These are phyloP conservation scores for Didymella exigua DNA, from an alignment of 2,329 filamentous ascomycete species.

Conservation along the genomic window DNA sequence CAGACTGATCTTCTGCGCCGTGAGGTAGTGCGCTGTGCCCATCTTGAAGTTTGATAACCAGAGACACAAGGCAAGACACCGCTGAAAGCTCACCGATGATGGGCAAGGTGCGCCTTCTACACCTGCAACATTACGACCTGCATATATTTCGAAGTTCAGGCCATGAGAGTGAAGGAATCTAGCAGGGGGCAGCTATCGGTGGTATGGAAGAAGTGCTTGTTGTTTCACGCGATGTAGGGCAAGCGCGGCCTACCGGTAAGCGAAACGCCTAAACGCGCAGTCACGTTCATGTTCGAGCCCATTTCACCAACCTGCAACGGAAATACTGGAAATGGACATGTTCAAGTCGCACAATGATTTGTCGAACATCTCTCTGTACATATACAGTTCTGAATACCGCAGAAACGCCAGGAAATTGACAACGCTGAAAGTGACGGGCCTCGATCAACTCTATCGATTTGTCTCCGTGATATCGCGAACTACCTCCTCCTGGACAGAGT, in stretches of 20 bases:
- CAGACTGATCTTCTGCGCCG: conserved; percentile 85
- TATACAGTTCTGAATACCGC: neutral
- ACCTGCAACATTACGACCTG: neutral
- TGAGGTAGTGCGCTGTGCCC: conserved; percentile 79
- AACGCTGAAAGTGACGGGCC: neutral
- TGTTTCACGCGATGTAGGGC: conserved; percentile 19
- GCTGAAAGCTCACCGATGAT: neutral
- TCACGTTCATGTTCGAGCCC: conserved; percentile 20
- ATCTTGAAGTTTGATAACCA: conserved; percentile 18
- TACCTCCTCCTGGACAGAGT: conserved; percentile 18
- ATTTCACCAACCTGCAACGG: neutral
- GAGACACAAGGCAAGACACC: neutral
- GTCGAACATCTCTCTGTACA: neutral
- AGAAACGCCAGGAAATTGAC: neutral
- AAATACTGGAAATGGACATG: neutral
- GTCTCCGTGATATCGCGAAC: conserved; percentile 17
- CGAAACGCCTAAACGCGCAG: conserved; percentile 25
- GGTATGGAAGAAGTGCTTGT: conserved; percentile 1
- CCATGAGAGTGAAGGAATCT: neutral
- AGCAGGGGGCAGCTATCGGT: neutral
- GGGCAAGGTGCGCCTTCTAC: neutral
- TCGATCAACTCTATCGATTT: conserved; percentile 17
- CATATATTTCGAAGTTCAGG: neutral
- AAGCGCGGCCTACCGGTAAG: conserved; percentile 27
- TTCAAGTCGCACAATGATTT: neutral